Conservation (phyloP, 306 rosid genomes). For the Mimosa pudica region DNA sequence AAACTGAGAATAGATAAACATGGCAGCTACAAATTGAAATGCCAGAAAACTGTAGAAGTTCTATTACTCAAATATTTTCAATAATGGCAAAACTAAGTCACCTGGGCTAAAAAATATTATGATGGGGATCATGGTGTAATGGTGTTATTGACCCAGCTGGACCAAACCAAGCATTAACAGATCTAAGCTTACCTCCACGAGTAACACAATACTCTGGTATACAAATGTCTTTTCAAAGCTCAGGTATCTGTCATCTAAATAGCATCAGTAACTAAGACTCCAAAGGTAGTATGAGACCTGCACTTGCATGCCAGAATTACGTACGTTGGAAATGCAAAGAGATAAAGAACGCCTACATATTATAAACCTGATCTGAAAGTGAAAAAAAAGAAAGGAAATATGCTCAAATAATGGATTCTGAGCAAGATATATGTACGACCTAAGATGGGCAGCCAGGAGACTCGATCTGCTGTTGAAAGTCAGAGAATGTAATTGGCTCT, state of each 20-base stretch:
- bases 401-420: constrained; percentile 97
- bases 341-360: no score
- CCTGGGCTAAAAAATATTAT: constrained; percentile 88
- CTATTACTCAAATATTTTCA: constrained; percentile 13
- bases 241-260: constrained; percentile 68
- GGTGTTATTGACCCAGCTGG: constrained; percentile 95
- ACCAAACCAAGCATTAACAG: constrained; percentile 98
- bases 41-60: not conserved
- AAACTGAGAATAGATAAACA: constrained; percentile 8
- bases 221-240: constrained; percentile 77
- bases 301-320: constrained; percentile 18
- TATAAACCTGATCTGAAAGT: constrained; percentile 54
- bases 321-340: constrained; percentile 13
- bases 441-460: constrained; percentile 43
- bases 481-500: no score
- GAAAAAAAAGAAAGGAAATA: constrained; percentile 35
- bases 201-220: constrained; percentile 90
- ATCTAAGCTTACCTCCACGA: constrained; percentile 84
- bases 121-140: constrained; percentile 97
- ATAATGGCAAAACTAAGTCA: constrained; percentile 31
- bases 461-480: constrained; percentile 81
- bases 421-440: constrained; percentile 84
- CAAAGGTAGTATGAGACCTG: not conserved
- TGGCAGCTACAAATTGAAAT: constrained; percentile 12
- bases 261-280: constrained; percentile 15